Conservation (phyloP, 73 alveolate genomes). For the Paramecium octaurelia region DNA sequence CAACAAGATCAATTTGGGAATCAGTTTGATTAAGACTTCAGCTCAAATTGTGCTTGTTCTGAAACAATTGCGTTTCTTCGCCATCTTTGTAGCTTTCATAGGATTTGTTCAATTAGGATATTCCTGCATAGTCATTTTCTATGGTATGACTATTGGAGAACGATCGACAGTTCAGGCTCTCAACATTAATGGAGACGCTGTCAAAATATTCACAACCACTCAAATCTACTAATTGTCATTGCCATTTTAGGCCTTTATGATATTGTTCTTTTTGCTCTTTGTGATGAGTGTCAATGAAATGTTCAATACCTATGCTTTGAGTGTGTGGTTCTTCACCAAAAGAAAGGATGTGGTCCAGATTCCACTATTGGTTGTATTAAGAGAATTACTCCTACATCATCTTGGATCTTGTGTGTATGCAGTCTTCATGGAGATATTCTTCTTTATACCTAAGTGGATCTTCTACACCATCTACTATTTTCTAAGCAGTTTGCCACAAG, state of each 20-base stretch:
- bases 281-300: conserved; percentile 48
- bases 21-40: conserved; percentile 44
- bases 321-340: conserved; percentile 62
- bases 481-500: conserved; percentile 31
- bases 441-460: conserved; percentile 46
- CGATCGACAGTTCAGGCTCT: background rate
- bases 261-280: conserved; percentile 6
- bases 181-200: conserved; percentile 45
- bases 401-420: conserved; percentile 50
- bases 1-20: conserved; percentile 57
- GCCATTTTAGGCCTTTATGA: conserved; percentile 42
- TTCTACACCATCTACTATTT: background rate
- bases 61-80: conserved; percentile 23
- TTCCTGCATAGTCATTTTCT: background rate
- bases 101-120: background rate
- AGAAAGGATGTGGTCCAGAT: conserved; percentile 51
- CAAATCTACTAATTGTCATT: background rate
- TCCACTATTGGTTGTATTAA: conserved; percentile 34
- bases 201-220: conserved; percentile 31
- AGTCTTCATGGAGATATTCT: conserved; percentile 50
- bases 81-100: conserved; percentile 27
- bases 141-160: conserved; percentile 60
- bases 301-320: conserved; percentile 40
- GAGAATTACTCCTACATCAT: conserved; percentile 39
- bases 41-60: conserved; percentile 49